phyloP scores from a whole-genome alignment of 1,284 basidiomycete species.

The Phenoliferia sp. region DNA sequence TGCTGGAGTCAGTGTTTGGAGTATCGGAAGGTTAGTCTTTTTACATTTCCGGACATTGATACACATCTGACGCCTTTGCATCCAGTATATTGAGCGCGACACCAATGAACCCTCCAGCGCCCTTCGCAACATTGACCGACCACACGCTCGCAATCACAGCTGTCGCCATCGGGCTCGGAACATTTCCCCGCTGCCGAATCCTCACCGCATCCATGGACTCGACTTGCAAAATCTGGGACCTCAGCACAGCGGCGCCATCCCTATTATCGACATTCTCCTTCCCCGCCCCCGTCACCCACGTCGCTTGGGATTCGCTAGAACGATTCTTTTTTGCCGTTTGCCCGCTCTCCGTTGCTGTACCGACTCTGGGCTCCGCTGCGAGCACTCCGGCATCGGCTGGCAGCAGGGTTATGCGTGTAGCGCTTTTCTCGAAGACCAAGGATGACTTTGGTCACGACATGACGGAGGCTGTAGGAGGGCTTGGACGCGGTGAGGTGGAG shows the following conservation, averaged over 20 bases:
- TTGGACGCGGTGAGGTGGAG: constrained; percentile 62
- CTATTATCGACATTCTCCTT: constrained; percentile 37
- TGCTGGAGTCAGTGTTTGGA: constrained; percentile 82
- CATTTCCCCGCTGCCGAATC: constrained; percentile 64
- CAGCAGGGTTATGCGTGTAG: constrained; percentile 44
- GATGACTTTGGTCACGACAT: constrained; percentile 26
- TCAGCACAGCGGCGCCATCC: constrained; percentile 14
- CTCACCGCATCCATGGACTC: constrained; percentile 81
- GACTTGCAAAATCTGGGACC: constrained; percentile 64
- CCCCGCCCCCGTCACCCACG: constrained; percentile 55
- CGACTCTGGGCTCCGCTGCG: constrained; percentile 53
- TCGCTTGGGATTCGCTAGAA: constrained; percentile 78
- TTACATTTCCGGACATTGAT: constrained; percentile 15
- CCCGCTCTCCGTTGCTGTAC: constrained; percentile 7
- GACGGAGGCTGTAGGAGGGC: constrained; percentile 68
- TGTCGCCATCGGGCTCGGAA: constrained; percentile 68
- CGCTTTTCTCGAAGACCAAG: constrained; percentile 15
- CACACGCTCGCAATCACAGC: constrained; percentile 87
- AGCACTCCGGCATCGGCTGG: constrained; percentile 49
- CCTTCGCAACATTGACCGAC: constrained; percentile 77
- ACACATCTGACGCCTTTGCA: neutral
- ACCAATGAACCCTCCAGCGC: constrained; percentile 50
- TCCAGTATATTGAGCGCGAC: constrained; percentile 20
- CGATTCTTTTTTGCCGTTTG: constrained; percentile 76
- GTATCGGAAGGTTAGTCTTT: constrained; percentile 63